Evolutionary conservation across 352 stramenopile genomes (phyloP), one percentile per base, ranked within the genome.

Genomic region (Globisporangium megalacanthum): DNA sequence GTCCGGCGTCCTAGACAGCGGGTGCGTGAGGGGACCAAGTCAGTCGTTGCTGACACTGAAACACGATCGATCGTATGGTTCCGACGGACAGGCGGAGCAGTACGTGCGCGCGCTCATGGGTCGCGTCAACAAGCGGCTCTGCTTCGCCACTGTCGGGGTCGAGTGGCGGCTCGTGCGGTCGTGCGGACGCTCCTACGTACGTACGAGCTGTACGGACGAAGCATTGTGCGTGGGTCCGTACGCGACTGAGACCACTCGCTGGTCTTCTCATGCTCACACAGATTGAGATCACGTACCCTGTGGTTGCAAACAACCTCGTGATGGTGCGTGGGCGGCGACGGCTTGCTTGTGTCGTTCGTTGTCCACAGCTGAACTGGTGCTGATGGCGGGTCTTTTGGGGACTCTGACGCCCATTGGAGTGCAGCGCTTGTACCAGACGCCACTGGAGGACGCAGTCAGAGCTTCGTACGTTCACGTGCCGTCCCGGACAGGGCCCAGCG

Each of bases 201-300:
- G 60, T 4, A 42, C 2, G 0, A 39, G 22, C 14, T 54, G 42
- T n/a, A 29, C 25, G n/a, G 7, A 58, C 17, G 42, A 49, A 37
- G 56, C 25, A 29, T 29, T 29, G 25, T 29, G 25, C 25, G 25
- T 29, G 25, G 25, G 46, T 22, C 10, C 17, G 3, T 19, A 6
- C 22, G 13, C 37, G 1, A 35, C n/a, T 42, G 11, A 17, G 11
- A 14, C 19, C 14, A n/a, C 17, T 29, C 8, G 45, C 45, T 15
- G 17, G 42, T 14, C 22, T 33, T 25, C 20, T 35, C 6, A 1
- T n/a, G 29, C 10, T 20, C 31, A 1, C 31, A 1, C 49, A 82
- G 72, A 79, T 89, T 54, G 77, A 86, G 61, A 85, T 89, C 58
- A 74, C 69, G 17, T 89, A 85, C 51, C 79, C 79, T 0, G 46